Evolutionary conservation across 768 basidiomycete species (phyloP), one percentile per base, ranked within the genome.

Genomic region (Boletus coccyginus): DNA sequence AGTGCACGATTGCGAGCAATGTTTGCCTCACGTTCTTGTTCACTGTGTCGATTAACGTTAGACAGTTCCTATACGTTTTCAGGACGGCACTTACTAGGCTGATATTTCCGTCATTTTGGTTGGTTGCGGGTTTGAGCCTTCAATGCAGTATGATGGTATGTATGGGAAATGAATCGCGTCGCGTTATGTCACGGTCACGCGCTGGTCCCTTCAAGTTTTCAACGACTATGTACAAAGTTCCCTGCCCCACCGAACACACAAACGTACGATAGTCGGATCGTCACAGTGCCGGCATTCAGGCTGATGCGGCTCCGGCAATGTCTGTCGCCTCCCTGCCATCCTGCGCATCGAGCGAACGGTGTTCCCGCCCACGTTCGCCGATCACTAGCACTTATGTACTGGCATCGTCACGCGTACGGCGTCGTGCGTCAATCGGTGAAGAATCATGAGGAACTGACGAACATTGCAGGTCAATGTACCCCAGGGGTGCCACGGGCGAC

Each of bases 1-100:
- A 92, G 75, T 4, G 83, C 86, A 42, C 82, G 85, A 67, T 94
- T 94, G 49, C 88, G 81, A 13, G 88, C 90, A 44, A 93, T 91
- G 63, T 91, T 93, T 10, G 84, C 86, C 67, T 89, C 85, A 19
- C 91, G 85, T 61, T 91, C 87, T 21, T 80, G 73, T 72, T 92
- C 91, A 42, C 83, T 83, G 53, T 41, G 36, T 17, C 0, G 5
- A 31, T 14, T 13, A 10, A 14, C 13, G 27, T 60, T 38, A 41
- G 43, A 46, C n/a, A n/a, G n/a, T 29, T 40, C 29, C n/a, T 42
- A 43, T 27, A 32, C 19, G 17, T 24, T 17, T 7, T 7, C 21
- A 5, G 19, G 24, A 32, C 31, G 10, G 29, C n/a, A 61, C 80
- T 70, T 61, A 83, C 81, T 83, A 83, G 72, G 81, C 72, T 21